Evolutionary conservation across 768 basidiomycete species (phyloP), one percentile per base, ranked within the genome.

Genomic region (Trametes elegans): DNA sequence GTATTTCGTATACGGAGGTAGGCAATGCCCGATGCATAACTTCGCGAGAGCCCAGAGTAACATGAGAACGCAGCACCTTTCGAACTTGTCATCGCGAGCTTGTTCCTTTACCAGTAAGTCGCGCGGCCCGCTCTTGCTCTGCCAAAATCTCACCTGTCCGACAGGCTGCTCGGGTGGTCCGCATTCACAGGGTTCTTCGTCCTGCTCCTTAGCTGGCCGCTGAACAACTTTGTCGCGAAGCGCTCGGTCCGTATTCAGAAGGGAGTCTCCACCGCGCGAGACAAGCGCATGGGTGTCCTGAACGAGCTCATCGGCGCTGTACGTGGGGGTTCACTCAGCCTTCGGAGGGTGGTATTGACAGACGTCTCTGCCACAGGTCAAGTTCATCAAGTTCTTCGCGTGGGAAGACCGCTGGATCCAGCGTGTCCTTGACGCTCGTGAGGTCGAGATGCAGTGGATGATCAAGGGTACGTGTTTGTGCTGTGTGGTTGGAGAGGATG

Each of bases 341-440:
- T 16, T 21, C 1, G 4, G 4, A 1, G 16, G 27, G 32, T 32
- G 7, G 10, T 5, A 11, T 29, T 23, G 3, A 39, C 24, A 56
- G 21, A 50, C 41, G 14, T 16, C 11, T 35, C 23, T 7, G 56
- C 4, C 14, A 9, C 40, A 82, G 80, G 72, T 86, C 52, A 87
- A 87, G 68, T 87, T 88, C 64, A 84, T 88, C 75, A 89, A 90
- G 68, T 89, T 90, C 75, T 90, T 90, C 57, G 88, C 88, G 1
- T 90, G 88, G 79, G 87, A 89, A 60, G 78, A 84, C 36, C 78
- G 80, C 11, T 92, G 91, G 90, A 87, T 88, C 38, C 70, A 78
- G 24, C 76, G 83, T 11, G 83, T 78, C 0, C 64, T 84, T 52
- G 83, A 85, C 38, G 81, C 87, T 2, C 76, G 93, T 56, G 77